Evolutionary conservation across 2,329 filamentous ascomycete genomes (phyloP).

Genomic region (Penicillium paneum): DNA sequence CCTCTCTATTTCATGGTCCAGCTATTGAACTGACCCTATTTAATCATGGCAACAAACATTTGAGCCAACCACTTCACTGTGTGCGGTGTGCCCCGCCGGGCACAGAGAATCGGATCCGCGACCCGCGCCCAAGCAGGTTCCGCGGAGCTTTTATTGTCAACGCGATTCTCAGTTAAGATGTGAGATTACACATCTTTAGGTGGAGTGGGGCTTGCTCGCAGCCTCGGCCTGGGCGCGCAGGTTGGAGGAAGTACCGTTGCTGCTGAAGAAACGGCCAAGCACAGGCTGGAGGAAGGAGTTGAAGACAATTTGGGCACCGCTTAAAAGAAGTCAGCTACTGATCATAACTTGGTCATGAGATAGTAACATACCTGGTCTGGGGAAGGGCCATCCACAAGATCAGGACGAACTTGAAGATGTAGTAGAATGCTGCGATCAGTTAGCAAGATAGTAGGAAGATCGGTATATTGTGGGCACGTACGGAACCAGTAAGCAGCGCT

Average conservation of each 20-base stretch:
- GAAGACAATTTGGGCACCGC: slow-evolving; percentile 95
- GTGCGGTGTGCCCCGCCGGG: neutral
- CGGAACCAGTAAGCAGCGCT: slow-evolving; percentile 69
- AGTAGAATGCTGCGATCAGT: slow-evolving; percentile 74
- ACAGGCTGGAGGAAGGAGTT: slow-evolving; percentile 90
- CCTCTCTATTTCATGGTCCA: slow-evolving; percentile 9
- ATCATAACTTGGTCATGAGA: neutral
- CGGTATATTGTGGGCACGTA: slow-evolving; percentile 32
- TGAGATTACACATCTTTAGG: slow-evolving; percentile 41
- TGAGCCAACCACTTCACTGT: slow-evolving; percentile 1
- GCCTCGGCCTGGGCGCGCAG: slow-evolving; percentile 85
- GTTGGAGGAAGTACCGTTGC: slow-evolving; percentile 74
- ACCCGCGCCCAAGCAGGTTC: slow-evolving; percentile 6
- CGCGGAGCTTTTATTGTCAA: slow-evolving; percentile 13
- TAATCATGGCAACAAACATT: slow-evolving; percentile 10
- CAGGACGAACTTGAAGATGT: slow-evolving; percentile 98
- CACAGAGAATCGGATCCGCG: slow-evolving; percentile 21
- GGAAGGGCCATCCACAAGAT: slow-evolving; percentile 97
- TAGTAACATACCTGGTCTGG: slow-evolving; percentile 72
- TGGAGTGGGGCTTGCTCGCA: slow-evolving; percentile 61
- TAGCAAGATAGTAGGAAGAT: slow-evolving; percentile 14
- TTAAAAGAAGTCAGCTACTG: slow-evolving; percentile 37
- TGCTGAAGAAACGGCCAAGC: slow-evolving; percentile 85
- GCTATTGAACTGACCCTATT: slow-evolving; percentile 13
- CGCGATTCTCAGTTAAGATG: slow-evolving; percentile 21